Base-by-base conservation (phyloP, 331 rosid species). In the Erythrophleum ivorense region DNA sequence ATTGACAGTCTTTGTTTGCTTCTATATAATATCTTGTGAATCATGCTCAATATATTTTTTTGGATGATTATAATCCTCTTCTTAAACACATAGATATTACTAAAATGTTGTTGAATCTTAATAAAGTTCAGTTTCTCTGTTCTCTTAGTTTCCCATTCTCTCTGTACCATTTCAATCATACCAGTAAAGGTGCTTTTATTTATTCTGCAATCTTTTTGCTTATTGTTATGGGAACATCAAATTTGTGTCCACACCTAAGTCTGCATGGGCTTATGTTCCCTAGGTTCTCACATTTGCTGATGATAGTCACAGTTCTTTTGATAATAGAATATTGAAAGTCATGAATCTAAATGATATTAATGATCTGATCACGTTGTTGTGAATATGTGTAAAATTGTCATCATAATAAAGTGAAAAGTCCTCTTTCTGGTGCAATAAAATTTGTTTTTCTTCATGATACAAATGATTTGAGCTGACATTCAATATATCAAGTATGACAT, bases 371-470 rank as follows among this genome's bases (percentile, higher is more conserved):
- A 58, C 64, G 21, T 7, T 21, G 64, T 58, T 19, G 34, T 21
- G 13, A 8, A 54, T 43, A 54, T 54, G 19, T 14, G 19, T 52
- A 18, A 16, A 6, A 54, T 16, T 2, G 59, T 18, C 24, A 18
- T 54, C 24, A 54, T 16, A 16, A 54, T 16, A 18, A 54, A 7
- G 24, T 18, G 59, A 9, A 52, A 40, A 62, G 0, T 78, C 31
- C 18, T 52, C 43, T 3, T 8, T 2, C 64, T 76, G 19, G 74
- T 73, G 46, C 58, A 62, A 58, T 62, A 58, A 24, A 50, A 33
- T 78, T 29, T 9, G 24, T 41, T 53, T 78, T 70, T 49, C 62
- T 83, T 78, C 62, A 53, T 43, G 70, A 52, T 16, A 13, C 49
- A 66, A 68, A 38, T 58, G 63, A 64, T 79, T 67, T 70, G 75